phyloP scores from a whole-genome alignment of 306 rosid genomes.

The Prunus armeniaca region DNA sequence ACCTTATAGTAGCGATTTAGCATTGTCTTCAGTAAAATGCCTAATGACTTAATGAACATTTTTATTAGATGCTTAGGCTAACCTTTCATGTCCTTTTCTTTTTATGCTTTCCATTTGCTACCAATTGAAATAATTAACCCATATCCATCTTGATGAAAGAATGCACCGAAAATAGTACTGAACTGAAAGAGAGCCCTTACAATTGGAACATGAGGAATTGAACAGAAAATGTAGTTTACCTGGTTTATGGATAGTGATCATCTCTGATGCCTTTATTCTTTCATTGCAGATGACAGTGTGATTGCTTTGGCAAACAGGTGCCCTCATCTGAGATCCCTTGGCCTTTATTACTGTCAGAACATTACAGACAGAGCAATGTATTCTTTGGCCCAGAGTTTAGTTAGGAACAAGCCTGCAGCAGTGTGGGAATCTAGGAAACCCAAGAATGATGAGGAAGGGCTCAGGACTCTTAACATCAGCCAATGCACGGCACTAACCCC shows the following conservation, averaged over 20 bases:
- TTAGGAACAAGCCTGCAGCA: constrained; percentile 51
- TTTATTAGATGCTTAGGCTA: background rate
- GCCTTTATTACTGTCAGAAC: constrained; percentile 87
- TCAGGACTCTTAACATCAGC: constrained; percentile 81
- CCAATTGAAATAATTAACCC: background rate
- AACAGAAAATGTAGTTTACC: background rate
- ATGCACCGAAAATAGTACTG: background rate
- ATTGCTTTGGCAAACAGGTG: constrained; percentile 82
- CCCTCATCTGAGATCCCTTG: constrained; percentile 76
- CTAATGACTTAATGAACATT: background rate
- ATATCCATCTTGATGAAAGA: background rate
- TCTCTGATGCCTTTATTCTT: background rate
- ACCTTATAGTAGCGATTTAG: background rate
- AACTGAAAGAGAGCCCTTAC: background rate
- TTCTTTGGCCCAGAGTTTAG: constrained; percentile 77
- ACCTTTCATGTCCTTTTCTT: background rate
- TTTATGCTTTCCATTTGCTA: background rate
- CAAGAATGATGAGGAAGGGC: constrained; percentile 69
- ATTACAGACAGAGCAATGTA: constrained; percentile 96
- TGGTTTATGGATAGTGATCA: background rate
- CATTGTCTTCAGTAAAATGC: background rate
- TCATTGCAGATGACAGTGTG: constrained; percentile 84
- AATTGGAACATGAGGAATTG: background rate
- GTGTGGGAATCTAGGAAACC: constrained; percentile 67
- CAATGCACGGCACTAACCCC: constrained; percentile 98